Evolutionary conservation across 1,139 yeast genomes (phyloP), one percentile per base, ranked within the genome.

Genomic region (Candida pseudoviswanathii): DNA sequence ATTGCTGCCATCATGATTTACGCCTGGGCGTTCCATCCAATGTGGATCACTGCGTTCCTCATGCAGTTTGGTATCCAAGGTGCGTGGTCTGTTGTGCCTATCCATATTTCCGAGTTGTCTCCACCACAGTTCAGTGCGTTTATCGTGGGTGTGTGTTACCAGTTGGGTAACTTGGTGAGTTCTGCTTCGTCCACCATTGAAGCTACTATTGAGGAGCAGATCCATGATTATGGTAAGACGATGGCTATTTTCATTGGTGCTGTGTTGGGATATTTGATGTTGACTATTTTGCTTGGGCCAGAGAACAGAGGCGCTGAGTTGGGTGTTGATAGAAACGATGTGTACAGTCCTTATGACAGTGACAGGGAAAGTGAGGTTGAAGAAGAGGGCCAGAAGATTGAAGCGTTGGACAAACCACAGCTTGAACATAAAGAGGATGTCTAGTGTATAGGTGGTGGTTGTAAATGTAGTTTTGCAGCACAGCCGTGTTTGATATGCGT

Each of bases 131-230:
- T 84, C 69, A 78, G 88, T 64, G 76, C 92, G 2, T 84, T 87
- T 57, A 84, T 86, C 46, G 82, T 81, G 44, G 96, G 96, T 63
- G 79, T 82, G 47, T 77, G 91, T 26, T 89, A 89, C 63, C 96
- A 89, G 68, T 77, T 89, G 59, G 96, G 96, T 75, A 89, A 88
- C 68, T 78, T 89, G 60, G 89, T 88, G 21, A 84, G 92, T 4
- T 84, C 92, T 43, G 96, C 96, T 1, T 84, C 92, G 3, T 84
- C 95, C 1, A 89, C 96, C 9, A 89, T 89, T 56, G 95, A 88
- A 68, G 73, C 91, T 21, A 83, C 85, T 7, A 79, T 89, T 58
- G 53, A 50, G 37, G 59, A 56, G 27, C 52, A 53, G 9, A 54
- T 58, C 38, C 64, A 60, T 52, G 63, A 71, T 57, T 71, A 71